Conservation (phyloP, 352 stramenopile species). For the Thraustotheca clavata region DNA sequence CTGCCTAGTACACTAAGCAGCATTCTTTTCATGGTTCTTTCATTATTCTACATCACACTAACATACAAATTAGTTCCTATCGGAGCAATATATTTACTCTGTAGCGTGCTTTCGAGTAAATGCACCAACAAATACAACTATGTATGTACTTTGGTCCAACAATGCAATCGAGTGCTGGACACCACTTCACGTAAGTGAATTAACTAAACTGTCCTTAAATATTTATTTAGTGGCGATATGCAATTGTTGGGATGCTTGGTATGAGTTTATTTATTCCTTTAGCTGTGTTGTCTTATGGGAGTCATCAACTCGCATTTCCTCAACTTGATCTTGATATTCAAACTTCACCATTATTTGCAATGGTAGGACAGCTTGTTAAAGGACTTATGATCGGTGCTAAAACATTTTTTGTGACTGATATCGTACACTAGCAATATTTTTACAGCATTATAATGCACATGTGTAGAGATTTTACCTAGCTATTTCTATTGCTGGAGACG, state of each 20-base stretch:
- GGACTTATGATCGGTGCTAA: slow-evolving; percentile 30
- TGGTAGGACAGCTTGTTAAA: slow-evolving; percentile 33
- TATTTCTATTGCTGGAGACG: slow-evolving; percentile 27
- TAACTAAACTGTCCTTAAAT: background rate
- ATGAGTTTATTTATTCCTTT: slow-evolving; percentile 35
- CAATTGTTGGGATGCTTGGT: slow-evolving; percentile 29
- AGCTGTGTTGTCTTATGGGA: slow-evolving; percentile 31
- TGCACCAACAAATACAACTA: background rate
- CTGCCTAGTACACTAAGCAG: slow-evolving; percentile 27
- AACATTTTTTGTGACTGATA: slow-evolving; percentile 30
- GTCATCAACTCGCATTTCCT: slow-evolving; percentile 34
- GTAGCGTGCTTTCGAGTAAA: slow-evolving; percentile 19
- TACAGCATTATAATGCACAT: background rate
- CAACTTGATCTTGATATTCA: slow-evolving; percentile 37
- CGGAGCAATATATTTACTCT: slow-evolving; percentile 31
- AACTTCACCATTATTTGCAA: slow-evolving; percentile 30
- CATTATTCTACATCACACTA: background rate
- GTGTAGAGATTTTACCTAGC: slow-evolving; percentile 26
- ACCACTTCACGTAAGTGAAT: slow-evolving; percentile 14
- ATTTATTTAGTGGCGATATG: slow-evolving; percentile 20
- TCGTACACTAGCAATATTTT: slow-evolving; percentile 22
- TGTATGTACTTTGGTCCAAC: slow-evolving; percentile 29
- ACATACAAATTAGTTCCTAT: slow-evolving; percentile 26
- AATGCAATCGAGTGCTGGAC: slow-evolving; percentile 28
- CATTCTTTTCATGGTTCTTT: slow-evolving; percentile 29